phyloP scores from a whole-genome alignment of 805 yeast genomes.

The Metschnikowia noctiluminum region DNA sequence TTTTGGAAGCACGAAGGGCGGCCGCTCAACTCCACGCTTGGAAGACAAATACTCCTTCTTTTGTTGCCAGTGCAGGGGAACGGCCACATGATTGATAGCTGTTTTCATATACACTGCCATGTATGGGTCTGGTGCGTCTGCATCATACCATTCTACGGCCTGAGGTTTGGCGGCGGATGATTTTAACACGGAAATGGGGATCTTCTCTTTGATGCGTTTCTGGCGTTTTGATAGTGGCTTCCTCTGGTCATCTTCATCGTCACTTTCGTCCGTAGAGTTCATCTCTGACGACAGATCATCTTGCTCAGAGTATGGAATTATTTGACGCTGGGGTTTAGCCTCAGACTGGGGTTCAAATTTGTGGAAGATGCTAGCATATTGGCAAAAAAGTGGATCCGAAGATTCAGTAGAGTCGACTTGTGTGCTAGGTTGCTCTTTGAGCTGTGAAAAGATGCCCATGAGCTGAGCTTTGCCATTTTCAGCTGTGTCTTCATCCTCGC shows the following conservation, averaged over 20 bases:
- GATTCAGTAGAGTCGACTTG: background rate
- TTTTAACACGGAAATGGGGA: constrained; percentile 68
- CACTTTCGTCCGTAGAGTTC: constrained; percentile 7
- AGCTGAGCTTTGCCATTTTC: background rate
- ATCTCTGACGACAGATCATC: background rate
- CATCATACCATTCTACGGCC: constrained; percentile 81
- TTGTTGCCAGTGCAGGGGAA: constrained; percentile 82
- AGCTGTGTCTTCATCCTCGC: background rate
- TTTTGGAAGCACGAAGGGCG: constrained; percentile 74
- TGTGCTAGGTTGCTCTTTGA: background rate
- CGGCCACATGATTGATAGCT: constrained; percentile 62
- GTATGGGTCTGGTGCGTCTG: constrained; percentile 76
- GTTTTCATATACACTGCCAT: constrained; percentile 63
- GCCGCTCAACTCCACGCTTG: constrained; percentile 61
- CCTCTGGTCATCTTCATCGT: constrained; percentile 2
- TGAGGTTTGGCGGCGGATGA: constrained; percentile 61
- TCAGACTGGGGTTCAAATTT: constrained; percentile 9
- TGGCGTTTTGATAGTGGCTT: constrained; percentile 45
- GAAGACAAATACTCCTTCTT: constrained; percentile 72
- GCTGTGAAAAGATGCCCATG: background rate
- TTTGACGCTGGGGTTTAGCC: background rate
- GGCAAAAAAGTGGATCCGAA: constrained; percentile 8
- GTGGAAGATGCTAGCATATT: constrained; percentile 22
- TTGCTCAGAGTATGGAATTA: background rate
- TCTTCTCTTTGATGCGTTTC: constrained; percentile 48